Conservation (phyloP, 208 protist genomes). For the Polymyxa betae region DNA sequence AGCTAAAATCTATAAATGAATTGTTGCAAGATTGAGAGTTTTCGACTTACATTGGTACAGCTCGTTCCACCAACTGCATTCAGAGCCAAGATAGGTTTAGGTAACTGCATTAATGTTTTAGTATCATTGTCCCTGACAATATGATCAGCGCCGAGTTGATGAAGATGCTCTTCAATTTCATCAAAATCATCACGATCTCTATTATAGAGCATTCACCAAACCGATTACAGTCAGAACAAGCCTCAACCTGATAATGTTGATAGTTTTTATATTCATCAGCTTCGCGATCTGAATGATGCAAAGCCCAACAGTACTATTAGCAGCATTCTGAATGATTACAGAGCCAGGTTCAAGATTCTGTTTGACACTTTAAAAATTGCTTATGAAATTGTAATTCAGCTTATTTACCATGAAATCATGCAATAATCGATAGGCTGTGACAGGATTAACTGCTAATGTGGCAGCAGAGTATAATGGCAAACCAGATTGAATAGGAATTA, state of each 20-base stretch:
- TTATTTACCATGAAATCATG: conserved; percentile 78
- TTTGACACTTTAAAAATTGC: not conserved
- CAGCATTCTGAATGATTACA: conserved; percentile 78
- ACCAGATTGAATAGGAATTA: conserved; percentile 77
- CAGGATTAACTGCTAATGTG: conserved; percentile 87
- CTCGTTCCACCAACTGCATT: conserved; percentile 40
- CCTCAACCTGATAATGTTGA: conserved; percentile 74
- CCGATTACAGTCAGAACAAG: not conserved
- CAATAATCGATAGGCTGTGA: conserved; percentile 91
- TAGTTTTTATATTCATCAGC: conserved; percentile 71
- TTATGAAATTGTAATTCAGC: too few relatives aligned
- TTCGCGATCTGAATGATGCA: conserved; percentile 76
- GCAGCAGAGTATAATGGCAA: conserved; percentile 85
- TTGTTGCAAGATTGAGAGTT: not conserved
- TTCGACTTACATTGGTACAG: conserved; percentile 2
- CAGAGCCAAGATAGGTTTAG: conserved; percentile 36
- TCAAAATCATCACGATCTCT: conserved; percentile 61
- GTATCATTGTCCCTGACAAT: conserved; percentile 58
- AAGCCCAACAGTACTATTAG: conserved; percentile 75
- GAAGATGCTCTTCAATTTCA: conserved; percentile 40
- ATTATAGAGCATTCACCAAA: not conserved
- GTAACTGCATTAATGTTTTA: not conserved
- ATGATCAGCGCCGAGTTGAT: conserved; percentile 60
- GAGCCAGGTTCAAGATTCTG: conserved; percentile 66
- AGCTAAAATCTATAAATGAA: not conserved